Evolutionary conservation across 2,329 filamentous ascomycete genomes (phyloP).

Genomic region (Talaromyces sp.): DNA sequence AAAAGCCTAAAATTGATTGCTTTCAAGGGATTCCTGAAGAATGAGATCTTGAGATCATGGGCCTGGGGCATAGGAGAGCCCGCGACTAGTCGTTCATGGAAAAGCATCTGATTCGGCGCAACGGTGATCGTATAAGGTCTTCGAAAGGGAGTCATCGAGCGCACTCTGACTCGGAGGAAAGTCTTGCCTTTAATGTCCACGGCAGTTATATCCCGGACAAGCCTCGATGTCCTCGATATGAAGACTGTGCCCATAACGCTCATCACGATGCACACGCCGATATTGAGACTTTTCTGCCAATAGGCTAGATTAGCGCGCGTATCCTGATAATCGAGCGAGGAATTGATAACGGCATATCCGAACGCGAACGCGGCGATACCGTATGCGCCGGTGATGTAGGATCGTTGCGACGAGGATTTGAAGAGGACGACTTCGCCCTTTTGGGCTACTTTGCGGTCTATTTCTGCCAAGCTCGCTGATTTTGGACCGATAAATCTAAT

Average conservation of each 20-base stretch:
- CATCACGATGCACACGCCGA: slow-evolving; percentile 60
- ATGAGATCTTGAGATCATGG: slow-evolving; percentile 26
- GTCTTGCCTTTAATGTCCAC: slow-evolving; percentile 39
- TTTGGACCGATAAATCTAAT: slow-evolving; percentile 29
- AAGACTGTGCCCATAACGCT: slow-evolving; percentile 61
- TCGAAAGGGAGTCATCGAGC: slow-evolving; percentile 39
- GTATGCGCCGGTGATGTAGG: slow-evolving; percentile 63
- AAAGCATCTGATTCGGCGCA: slow-evolving; percentile 35
- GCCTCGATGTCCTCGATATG: slow-evolving; percentile 55
- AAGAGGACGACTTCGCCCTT: slow-evolving; percentile 62
- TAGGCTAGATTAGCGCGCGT: slow-evolving; percentile 53
- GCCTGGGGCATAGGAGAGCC: slow-evolving; percentile 22
- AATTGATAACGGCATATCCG: slow-evolving; percentile 52
- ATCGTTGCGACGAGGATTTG: slow-evolving; percentile 62
- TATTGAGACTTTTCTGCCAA: slow-evolving; percentile 61
- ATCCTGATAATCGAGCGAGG: slow-evolving; percentile 51
- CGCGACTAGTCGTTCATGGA: slow-evolving; percentile 35
- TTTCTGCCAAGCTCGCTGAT: slow-evolving; percentile 52
- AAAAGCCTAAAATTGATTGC: slow-evolving; percentile 33
- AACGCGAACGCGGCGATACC: slow-evolving; percentile 56
- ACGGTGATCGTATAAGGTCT: slow-evolving; percentile 37
- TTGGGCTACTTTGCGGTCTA: slow-evolving; percentile 51
- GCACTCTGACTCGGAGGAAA: slow-evolving; percentile 37
- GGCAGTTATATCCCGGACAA: slow-evolving; percentile 60
- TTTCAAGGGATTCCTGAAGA: slow-evolving; percentile 36